phyloP scores from a whole-genome alignment of 495 filamentous ascomycete species.

The Amphirosellinia nigrospora region DNA sequence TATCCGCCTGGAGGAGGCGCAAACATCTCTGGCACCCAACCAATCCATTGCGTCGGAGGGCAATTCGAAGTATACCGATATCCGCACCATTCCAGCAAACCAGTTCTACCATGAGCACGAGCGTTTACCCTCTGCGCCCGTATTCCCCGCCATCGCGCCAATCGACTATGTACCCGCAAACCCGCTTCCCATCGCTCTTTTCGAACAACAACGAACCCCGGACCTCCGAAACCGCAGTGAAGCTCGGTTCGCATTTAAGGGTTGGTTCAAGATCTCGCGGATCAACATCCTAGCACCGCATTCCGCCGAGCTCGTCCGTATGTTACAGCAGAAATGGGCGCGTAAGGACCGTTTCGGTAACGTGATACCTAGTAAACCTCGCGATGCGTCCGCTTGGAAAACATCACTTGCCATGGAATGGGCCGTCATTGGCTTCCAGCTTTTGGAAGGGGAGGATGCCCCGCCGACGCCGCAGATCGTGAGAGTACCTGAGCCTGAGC shows the following conservation, averaged over 20 bases:
- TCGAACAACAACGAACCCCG: conserved; percentile 26
- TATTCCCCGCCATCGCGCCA: conserved; percentile 26
- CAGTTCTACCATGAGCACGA: conserved; percentile 4
- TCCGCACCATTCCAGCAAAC: conserved; percentile 21
- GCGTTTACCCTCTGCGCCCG: background rate
- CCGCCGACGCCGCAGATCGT: conserved; percentile 28
- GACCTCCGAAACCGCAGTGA: background rate
- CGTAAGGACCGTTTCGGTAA: conserved; percentile 29
- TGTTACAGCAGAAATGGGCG: conserved; percentile 37
- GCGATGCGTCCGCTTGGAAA: conserved; percentile 25
- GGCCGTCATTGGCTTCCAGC: conserved; percentile 37
- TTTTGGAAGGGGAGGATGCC: conserved; percentile 19
- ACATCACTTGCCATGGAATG: conserved; percentile 28
- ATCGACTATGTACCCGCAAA: conserved; percentile 32
- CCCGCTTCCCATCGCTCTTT: conserved; percentile 29
- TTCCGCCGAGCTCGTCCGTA: conserved; percentile 33
- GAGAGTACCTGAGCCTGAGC: conserved; percentile 12
- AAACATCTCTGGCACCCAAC: background rate
- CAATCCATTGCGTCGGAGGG: background rate
- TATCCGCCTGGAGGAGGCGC: conserved; percentile 16
- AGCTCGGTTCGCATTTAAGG: conserved; percentile 28
- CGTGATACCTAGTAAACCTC: background rate
- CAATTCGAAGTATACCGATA: conserved; percentile 18
- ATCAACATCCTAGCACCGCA: conserved; percentile 34
- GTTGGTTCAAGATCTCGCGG: conserved; percentile 34